Conservation (phyloP, 2,329 filamentous ascomycete genomes). For the Phaeosphaeriaceae sp. region DNA sequence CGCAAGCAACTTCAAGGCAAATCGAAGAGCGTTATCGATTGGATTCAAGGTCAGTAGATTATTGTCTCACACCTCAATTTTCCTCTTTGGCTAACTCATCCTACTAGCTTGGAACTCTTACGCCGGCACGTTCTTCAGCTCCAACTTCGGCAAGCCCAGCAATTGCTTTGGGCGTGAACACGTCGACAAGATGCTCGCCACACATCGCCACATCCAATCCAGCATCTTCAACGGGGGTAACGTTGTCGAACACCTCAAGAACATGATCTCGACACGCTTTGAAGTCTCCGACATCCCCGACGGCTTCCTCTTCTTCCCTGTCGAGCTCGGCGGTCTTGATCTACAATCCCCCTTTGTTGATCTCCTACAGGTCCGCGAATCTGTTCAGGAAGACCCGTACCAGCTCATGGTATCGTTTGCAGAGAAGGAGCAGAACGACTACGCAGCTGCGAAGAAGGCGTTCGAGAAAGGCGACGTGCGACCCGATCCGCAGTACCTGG, state of each 20-base stretch:
- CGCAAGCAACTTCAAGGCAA: constrained; percentile 38
- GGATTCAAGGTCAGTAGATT: constrained; percentile 30
- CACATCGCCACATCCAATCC: constrained; percentile 58
- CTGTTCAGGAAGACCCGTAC: constrained; percentile 44
- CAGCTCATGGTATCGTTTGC: constrained; percentile 52
- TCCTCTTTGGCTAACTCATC: constrained; percentile 4
- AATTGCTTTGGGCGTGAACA: constrained; percentile 62
- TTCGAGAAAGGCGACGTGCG: constrained; percentile 39
- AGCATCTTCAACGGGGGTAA: constrained; percentile 52
- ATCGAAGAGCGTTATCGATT: constrained; percentile 41
- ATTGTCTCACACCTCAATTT: background rate
- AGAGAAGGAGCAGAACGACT: constrained; percentile 44
- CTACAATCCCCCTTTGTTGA: constrained; percentile 59
- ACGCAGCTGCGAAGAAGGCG: constrained; percentile 34
- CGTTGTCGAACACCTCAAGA: constrained; percentile 50
- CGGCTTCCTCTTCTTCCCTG: constrained; percentile 61
- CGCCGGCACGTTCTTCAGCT: constrained; percentile 59
- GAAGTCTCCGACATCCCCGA: constrained; percentile 56
- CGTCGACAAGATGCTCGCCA: constrained; percentile 60
- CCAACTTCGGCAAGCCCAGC: constrained; percentile 61
- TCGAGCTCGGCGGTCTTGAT: constrained; percentile 59
- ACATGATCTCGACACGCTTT: constrained; percentile 61
- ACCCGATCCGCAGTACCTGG: background rate
- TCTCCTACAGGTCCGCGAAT: constrained; percentile 53
- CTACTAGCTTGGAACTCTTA: constrained; percentile 59